Percentiles rank a stretch among this genome's conserved stretches.
phyloP scores from a whole-genome alignment of 768 basidiomycete species.

The Hygrophorus pudorinus region DNA sequence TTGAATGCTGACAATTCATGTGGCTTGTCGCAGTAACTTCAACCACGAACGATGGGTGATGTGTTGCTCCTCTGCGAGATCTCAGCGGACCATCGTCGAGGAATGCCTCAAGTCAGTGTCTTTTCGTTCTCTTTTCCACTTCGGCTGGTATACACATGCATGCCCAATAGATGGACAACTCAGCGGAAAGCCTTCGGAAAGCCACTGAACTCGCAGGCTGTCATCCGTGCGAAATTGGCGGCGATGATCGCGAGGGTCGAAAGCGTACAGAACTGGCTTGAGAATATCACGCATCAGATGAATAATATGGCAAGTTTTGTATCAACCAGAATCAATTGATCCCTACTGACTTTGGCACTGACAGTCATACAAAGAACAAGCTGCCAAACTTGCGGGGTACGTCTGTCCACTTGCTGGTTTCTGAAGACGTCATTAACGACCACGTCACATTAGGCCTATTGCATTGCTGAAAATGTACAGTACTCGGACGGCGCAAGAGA shows the following conservation, averaged over 20 bases:
- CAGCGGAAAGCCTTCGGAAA: conserved; percentile 91
- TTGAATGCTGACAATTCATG: not conserved
- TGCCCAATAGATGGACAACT: conserved; percentile 54
- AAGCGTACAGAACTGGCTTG: conserved; percentile 75
- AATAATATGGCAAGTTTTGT: conserved; percentile 50
- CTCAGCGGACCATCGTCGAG: conserved; percentile 49
- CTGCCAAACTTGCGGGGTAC: conserved; percentile 64
- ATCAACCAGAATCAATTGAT: not conserved
- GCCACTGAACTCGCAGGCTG: conserved; percentile 71
- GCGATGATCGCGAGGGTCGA: conserved; percentile 57
- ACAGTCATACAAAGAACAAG: conserved; percentile 66
- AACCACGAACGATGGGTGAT: conserved; percentile 95
- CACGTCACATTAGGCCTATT: conserved; percentile 38
- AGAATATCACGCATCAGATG: conserved; percentile 82
- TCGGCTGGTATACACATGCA: conserved; percentile 5
- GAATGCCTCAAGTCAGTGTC: conserved; percentile 40
- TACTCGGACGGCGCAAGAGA: conserved; percentile 51
- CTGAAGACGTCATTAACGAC: conserved; percentile 1
- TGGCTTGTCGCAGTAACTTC: conserved; percentile 54
- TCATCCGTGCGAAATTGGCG: conserved; percentile 84
- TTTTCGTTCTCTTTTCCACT: conserved; percentile 1
- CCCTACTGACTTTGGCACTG: not conserved
- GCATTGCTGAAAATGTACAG: conserved; percentile 63
- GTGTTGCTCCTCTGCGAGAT: conserved; percentile 61
- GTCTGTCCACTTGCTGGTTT: conserved; percentile 9